phyloP scores from a whole-genome alignment of 2,329 filamentous ascomycete species.

The Rutstroemia sp. region DNA sequence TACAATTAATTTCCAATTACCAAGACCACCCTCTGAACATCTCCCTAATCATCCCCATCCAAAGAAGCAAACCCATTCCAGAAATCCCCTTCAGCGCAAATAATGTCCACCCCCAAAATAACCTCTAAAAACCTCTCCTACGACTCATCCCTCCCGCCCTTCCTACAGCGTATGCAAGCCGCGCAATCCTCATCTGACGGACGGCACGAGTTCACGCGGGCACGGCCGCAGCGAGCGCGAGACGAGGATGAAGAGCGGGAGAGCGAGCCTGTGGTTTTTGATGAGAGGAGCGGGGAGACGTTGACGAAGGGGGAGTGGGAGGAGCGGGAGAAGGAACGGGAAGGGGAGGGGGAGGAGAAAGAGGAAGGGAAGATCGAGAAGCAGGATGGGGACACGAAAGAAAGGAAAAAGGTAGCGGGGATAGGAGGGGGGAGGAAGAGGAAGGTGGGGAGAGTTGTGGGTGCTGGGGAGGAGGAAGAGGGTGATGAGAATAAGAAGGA shows the following conservation, averaged over 20 bases:
- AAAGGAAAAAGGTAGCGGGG: conserved; percentile 30
- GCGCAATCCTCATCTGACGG: conserved; percentile 41
- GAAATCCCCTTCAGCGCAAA: not conserved
- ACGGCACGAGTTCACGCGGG: conserved; percentile 31
- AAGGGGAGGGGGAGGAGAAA: conserved; percentile 14
- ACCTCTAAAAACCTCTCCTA: conserved; percentile 66
- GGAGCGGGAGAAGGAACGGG: conserved; percentile 27
- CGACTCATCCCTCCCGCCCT: conserved; percentile 50
- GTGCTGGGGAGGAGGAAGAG: conserved; percentile 25
- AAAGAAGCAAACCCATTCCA: not conserved
- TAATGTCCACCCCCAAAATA: conserved; percentile 43
- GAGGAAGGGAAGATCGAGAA: not conserved
- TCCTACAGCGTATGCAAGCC: conserved; percentile 50
- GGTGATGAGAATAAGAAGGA: not conserved
- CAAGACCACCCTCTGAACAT: too few species aligned
- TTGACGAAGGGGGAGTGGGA: conserved; percentile 31
- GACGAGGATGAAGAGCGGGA: conserved; percentile 65
- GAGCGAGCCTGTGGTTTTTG: conserved; percentile 67
- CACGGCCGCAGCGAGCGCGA: conserved; percentile 39
- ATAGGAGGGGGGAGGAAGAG: conserved; percentile 46
- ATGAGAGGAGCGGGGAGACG: conserved; percentile 61
- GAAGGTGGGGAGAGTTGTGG: conserved; percentile 45
- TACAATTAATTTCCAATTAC: too few species aligned
- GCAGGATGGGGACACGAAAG: conserved; percentile 36
- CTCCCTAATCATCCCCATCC: too few species aligned